phyloP scores from a whole-genome alignment of 2,329 filamentous ascomycete genomes.

The Zymoseptoria tritici region DNA sequence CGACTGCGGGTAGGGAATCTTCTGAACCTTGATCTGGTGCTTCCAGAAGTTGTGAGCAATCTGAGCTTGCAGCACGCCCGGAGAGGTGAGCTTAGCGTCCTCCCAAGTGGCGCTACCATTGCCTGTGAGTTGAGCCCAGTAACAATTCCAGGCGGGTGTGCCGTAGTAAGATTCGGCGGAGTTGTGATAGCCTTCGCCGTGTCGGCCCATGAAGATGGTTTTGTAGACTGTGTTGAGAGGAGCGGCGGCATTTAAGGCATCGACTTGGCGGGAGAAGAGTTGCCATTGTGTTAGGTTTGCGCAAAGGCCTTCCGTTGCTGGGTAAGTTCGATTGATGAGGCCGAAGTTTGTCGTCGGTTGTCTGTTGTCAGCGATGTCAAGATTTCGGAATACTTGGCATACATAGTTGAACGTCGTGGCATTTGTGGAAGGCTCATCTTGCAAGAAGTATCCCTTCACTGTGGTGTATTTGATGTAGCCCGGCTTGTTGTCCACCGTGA shows the following conservation, averaged over 20 bases:
- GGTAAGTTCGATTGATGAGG: constrained; percentile 55
- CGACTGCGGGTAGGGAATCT: constrained; percentile 53
- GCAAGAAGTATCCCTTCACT: constrained; percentile 55
- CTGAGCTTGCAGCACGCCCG: constrained; percentile 50
- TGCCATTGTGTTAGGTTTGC: constrained; percentile 56
- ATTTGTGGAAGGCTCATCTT: constrained; percentile 53
- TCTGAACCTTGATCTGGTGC: constrained; percentile 45
- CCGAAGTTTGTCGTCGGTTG: constrained; percentile 58
- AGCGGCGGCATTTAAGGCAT: constrained; percentile 46
- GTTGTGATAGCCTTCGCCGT: constrained; percentile 61
- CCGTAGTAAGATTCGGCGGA: constrained; percentile 59
- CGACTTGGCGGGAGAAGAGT: constrained; percentile 53
- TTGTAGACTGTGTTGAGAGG: constrained; percentile 55
- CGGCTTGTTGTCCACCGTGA: constrained; percentile 6
- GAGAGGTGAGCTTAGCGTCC: constrained; percentile 54
- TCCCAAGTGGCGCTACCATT: constrained; percentile 58
- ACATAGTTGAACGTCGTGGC: constrained; percentile 58
- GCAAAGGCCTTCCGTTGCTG: constrained; percentile 40
- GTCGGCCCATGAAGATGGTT: constrained; percentile 61
- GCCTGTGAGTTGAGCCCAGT: constrained; percentile 57
- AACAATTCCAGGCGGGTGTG: constrained; percentile 60
- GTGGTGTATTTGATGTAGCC: constrained; percentile 52
- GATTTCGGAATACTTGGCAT: constrained; percentile 6
- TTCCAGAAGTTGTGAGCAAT: constrained; percentile 57
- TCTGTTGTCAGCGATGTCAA: constrained; percentile 1